Conservation (phyloP, 2,329 filamentous ascomycete genomes). For the Whalleya microplaca region DNA sequence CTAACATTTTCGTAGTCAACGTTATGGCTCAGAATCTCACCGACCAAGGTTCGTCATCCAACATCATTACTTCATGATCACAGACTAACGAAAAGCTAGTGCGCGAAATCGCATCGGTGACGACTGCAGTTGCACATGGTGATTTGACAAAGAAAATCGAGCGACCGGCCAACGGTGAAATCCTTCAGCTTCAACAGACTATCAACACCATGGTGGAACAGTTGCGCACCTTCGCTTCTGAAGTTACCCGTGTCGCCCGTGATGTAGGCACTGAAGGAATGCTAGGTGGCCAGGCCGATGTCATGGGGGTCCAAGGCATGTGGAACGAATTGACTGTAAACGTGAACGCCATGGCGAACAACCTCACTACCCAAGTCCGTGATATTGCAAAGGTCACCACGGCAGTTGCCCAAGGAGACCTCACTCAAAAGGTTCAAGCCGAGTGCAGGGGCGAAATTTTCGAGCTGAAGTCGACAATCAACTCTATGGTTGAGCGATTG, state of each 20-base stretch:
- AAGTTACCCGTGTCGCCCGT: slow-evolving; percentile 80
- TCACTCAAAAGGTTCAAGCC: slow-evolving; percentile 95
- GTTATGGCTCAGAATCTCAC: slow-evolving; percentile 84
- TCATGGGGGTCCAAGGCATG: slow-evolving; percentile 84
- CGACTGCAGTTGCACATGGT: slow-evolving; percentile 80
- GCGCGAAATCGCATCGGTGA: slow-evolving; percentile 83
- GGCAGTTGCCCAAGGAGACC: slow-evolving; percentile 78
- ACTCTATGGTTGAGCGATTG: slow-evolving; percentile 98
- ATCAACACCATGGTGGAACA: slow-evolving; percentile 92
- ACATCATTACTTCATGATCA: neutral
- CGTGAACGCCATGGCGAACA: slow-evolving; percentile 87
- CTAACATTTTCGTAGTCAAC: slow-evolving; percentile 60
- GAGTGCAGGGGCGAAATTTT: slow-evolving; percentile 90
- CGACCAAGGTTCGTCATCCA: slow-evolving; percentile 61
- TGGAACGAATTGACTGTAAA: slow-evolving; percentile 88
- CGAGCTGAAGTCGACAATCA: slow-evolving; percentile 97
- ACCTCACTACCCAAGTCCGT: slow-evolving; percentile 84
- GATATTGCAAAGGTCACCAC: slow-evolving; percentile 88
- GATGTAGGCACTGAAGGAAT: slow-evolving; percentile 86
- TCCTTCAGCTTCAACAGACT: slow-evolving; percentile 80
- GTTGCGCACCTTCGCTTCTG: slow-evolving; percentile 79
- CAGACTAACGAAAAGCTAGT: slow-evolving; percentile 48
- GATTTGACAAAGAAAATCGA: slow-evolving; percentile 86
- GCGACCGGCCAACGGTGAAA: slow-evolving; percentile 78
- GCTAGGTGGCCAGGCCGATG: slow-evolving; percentile 79